Evolutionary conservation across 2,329 filamentous ascomycete genomes (phyloP).

Genomic region (Botrytis fragariae): DNA sequence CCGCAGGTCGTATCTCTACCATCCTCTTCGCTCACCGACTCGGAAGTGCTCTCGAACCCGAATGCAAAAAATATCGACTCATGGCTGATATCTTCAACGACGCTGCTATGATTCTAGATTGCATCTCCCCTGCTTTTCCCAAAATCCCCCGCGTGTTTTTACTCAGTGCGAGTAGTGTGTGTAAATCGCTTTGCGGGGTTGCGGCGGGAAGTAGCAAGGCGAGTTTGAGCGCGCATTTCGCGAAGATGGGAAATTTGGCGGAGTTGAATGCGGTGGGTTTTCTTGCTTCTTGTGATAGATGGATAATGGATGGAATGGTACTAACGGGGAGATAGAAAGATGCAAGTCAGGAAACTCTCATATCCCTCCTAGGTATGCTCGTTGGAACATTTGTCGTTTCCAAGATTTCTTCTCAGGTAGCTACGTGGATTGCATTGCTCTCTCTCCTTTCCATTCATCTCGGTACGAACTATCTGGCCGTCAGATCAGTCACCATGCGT

Average conservation of each 20-base stretch:
- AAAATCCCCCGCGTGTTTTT: slow-evolving; percentile 54
- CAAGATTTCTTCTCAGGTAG: slow-evolving; percentile 63
- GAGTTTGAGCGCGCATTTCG: slow-evolving; percentile 88
- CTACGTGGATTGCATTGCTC: slow-evolving; percentile 73
- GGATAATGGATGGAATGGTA: not conserved
- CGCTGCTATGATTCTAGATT: slow-evolving; percentile 67
- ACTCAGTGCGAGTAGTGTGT: slow-evolving; percentile 58
- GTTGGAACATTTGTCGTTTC: slow-evolving; percentile 79
- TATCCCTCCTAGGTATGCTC: slow-evolving; percentile 84
- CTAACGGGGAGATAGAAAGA: slow-evolving; percentile 56
- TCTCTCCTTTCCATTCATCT: slow-evolving; percentile 74
- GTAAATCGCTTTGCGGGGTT: slow-evolving; percentile 77
- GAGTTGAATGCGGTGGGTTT: slow-evolving; percentile 77
- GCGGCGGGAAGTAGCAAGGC: slow-evolving; percentile 89
- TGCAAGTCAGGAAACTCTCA: slow-evolving; percentile 90
- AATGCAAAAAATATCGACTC: slow-evolving; percentile 71
- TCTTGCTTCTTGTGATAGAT: not conserved
- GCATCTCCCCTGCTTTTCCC: slow-evolving; percentile 62
- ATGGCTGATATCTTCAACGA: slow-evolving; percentile 71
- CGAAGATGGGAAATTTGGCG: slow-evolving; percentile 78
- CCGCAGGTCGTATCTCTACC: slow-evolving; percentile 62
- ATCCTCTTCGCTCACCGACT: slow-evolving; percentile 67
- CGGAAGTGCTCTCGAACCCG: slow-evolving; percentile 66
- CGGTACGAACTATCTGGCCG: slow-evolving; percentile 80
- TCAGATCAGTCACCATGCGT: slow-evolving; percentile 78